These are phyloP conservation scores for Tricholoma furcatifolium DNA, from an alignment of 768 basidiomycete genomes.

Conservation along the genomic window DNA sequence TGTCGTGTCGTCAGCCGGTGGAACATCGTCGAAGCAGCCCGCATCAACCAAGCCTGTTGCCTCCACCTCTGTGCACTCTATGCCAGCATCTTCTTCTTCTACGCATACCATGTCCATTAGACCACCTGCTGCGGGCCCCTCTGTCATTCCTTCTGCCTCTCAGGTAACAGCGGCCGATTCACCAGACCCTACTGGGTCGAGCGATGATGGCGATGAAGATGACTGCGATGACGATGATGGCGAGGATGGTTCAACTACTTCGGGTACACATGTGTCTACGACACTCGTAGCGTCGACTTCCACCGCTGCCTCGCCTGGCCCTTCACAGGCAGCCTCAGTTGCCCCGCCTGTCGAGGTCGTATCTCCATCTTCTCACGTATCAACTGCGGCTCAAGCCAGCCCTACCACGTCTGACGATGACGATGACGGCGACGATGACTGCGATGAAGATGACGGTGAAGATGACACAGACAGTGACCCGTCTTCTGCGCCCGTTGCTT, in stretches of 20 bases:
- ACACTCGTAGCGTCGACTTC: neutral
- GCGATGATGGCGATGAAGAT: neutral
- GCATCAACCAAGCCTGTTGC: neutral
- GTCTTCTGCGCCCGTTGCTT: neutral
- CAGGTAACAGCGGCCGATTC: neutral
- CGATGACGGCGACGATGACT: conserved; percentile 7
- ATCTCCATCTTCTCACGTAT: too few species aligned
- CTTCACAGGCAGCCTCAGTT: neutral
- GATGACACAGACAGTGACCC: neutral
- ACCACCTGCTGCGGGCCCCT: neutral
- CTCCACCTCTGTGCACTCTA: neutral
- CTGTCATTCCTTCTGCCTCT: neutral
- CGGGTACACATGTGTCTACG: neutral
- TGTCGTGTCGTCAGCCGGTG: neutral
- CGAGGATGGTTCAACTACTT: neutral
- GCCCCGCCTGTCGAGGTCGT: neutral
- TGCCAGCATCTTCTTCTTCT: neutral
- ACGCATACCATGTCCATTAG: neutral
- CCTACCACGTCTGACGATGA: neutral
- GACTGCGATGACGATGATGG: conserved; percentile 3
- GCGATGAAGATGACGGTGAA: conserved; percentile 3
- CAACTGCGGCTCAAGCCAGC: neutral
- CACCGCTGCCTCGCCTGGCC: neutral
- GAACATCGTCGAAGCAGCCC: neutral
- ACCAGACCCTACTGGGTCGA: neutral